Evolutionary conservation across 164 flowering plant genomes (phyloP), one percentile per base, ranked within the genome.

Genomic region (Platanus orientalis): DNA sequence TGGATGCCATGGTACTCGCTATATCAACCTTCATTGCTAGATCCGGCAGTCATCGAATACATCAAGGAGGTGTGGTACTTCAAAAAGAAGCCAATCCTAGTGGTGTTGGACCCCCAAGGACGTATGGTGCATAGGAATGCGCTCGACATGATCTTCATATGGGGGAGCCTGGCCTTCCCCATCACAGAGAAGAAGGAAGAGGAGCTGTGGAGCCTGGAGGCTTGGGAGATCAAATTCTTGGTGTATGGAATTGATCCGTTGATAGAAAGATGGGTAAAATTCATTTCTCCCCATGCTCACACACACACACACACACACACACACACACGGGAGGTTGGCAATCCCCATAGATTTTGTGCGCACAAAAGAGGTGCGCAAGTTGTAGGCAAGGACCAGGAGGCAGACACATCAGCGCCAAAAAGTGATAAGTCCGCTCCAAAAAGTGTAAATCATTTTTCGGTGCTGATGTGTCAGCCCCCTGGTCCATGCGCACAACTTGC

Each of bases 1-100:
- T 5, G 11, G 40, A 93, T 90, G 93, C 79, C 84, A 6, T 88
- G 97, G 97, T 75, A 76, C 79, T 73, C 84, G 0, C 71, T 84
- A n/a, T 27, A 54, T 14, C 77, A 84, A 24, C 92, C 86, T 16
- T 63, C 79, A 0, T 20, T 72, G 66, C 24, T 84, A 7, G 81
- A 81, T 2, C 74, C 68, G 0, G 81, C 78, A 0, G 86, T 78
- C 2, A 32, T 42, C n/a, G 64, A 21, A 47, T 69, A 64, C 68
- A 58, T 69, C 47, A 60, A 53, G 29, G 74, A 76, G 11, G 59
- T 23, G 0, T 74, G 72, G 75, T 13, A 59, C 0, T 79, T 71
- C 29, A 34, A 7, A 1, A 73, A 69, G 65, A 79, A 53, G 72
- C 74, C 76, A 1, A n/a, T 76, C 57, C 58, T 79, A 20, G 78